Conservation (phyloP, 495 filamentous ascomycete species). For the Podospora australis region DNA sequence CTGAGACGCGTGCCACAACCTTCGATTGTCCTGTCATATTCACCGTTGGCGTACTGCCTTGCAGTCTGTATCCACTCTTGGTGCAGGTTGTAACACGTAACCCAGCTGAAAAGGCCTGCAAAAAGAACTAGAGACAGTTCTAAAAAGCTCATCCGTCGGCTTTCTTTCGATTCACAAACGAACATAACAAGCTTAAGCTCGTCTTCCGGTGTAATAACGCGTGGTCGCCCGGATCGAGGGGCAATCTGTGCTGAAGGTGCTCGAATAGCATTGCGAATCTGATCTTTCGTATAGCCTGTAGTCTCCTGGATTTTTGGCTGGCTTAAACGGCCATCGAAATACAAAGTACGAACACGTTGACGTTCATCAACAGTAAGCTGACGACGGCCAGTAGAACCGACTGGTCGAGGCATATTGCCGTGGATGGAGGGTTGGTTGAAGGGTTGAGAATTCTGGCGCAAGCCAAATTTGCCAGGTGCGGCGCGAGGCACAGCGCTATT, state of each 20-base stretch:
- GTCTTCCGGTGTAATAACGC: neutral
- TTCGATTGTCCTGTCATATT: too few relatives aligned
- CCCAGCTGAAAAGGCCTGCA: conserved; percentile 1
- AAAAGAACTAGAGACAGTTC: conserved; percentile 8
- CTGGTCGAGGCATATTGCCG: neutral
- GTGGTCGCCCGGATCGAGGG: conserved; percentile 4
- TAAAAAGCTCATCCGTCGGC: conserved; percentile 1
- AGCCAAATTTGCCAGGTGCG: neutral
- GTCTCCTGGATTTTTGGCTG: neutral
- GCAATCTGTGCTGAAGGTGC: neutral
- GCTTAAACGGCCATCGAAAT: neutral
- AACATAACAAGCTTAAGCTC: conserved; percentile 9
- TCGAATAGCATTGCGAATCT: conserved; percentile 6
- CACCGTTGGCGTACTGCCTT: too few relatives aligned
- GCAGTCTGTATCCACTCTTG: too few relatives aligned
- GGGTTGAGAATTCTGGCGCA: neutral
- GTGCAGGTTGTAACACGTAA: conserved; percentile 8
- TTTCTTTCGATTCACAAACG: conserved; percentile 1
- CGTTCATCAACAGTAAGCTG: conserved; percentile 4
- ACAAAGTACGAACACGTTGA: neutral
- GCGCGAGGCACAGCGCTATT: neutral
- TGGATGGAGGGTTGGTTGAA: neutral
- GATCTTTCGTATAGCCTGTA: conserved; percentile 2
- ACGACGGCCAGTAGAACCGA: neutral
- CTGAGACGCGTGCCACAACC: too few relatives aligned